Conservation (phyloP, 1,139 yeast genomes). For the Pichia sp. region DNA sequence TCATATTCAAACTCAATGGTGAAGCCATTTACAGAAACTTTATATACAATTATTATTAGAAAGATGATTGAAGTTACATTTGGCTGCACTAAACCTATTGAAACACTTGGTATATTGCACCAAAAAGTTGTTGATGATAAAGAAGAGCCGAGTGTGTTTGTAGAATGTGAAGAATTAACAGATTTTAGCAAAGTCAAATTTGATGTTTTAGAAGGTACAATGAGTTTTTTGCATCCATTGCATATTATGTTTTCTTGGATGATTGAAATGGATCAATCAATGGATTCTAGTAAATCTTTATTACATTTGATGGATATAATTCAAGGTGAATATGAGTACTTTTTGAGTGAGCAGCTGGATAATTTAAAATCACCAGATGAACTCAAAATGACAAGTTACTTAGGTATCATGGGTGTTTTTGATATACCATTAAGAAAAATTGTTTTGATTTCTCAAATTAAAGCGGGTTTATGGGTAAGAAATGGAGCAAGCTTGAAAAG, state of each 20-base stretch:
- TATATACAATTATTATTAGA: conserved; percentile 15
- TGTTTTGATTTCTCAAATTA: conserved; percentile 49
- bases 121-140: conserved; percentile 19
- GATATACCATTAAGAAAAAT: conserved; percentile 76
- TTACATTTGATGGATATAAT: conserved; percentile 16
- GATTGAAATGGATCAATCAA: conserved; percentile 42
- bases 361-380: not conserved
- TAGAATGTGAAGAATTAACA: conserved; percentile 11
- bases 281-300: conserved; percentile 25
- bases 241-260: conserved; percentile 71
- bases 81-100: conserved; percentile 1
- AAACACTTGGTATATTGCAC: not conserved
- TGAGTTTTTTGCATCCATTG: conserved; percentile 75
- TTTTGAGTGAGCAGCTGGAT: conserved; percentile 6
- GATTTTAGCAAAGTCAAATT: conserved; percentile 32
- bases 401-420: conserved; percentile 35
- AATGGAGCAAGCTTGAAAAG: conserved; percentile 69
- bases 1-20: conserved; percentile 16
- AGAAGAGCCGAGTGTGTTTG: conserved; percentile 20
- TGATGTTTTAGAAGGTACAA: conserved; percentile 40
- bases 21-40: conserved; percentile 18
- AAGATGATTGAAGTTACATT: conserved; percentile 15
- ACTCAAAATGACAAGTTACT: conserved; percentile 13
- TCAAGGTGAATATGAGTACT: conserved; percentile 18
- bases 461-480: conserved; percentile 55